Evolutionary conservation across 495 filamentous ascomycete genomes (phyloP).

Genomic region (Aspergillus heteromorphus): DNA sequence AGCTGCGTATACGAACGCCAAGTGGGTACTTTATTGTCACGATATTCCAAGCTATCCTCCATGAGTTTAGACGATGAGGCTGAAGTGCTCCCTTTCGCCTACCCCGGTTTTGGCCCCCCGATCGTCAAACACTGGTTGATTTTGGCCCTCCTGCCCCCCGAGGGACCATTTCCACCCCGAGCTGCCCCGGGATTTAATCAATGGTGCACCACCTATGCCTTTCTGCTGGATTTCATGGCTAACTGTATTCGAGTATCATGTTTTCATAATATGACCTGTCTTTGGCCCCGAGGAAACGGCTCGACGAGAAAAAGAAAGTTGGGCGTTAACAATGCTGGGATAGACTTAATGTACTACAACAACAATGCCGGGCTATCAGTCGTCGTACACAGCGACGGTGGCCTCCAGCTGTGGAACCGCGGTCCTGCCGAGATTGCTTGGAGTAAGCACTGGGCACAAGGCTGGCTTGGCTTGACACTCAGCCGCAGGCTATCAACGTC

Average conservation of each 20-base stretch:
- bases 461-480: not conserved
- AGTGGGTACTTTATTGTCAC: not conserved
- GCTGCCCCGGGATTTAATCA: not conserved
- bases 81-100: not conserved
- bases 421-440: not conserved
- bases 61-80: not conserved
- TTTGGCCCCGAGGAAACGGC: too few relatives aligned
- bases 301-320: not conserved
- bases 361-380: not conserved
- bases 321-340: not conserved
- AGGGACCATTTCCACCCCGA: not conserved
- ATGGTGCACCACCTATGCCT: not conserved
- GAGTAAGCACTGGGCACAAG: not conserved
- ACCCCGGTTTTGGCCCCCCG: slow-evolving; percentile 1
- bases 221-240: not conserved
- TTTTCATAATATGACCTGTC: too few relatives aligned
- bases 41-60: not conserved
- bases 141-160: not conserved
- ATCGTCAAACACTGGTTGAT: not conserved
- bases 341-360: not conserved
- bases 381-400: not conserved
- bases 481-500: not conserved
- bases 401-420: not conserved
- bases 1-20: not conserved
- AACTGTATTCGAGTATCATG: not conserved